Base-by-base conservation (phyloP, 306 rosid genomes). In the Lathyrus oleraceus region DNA sequence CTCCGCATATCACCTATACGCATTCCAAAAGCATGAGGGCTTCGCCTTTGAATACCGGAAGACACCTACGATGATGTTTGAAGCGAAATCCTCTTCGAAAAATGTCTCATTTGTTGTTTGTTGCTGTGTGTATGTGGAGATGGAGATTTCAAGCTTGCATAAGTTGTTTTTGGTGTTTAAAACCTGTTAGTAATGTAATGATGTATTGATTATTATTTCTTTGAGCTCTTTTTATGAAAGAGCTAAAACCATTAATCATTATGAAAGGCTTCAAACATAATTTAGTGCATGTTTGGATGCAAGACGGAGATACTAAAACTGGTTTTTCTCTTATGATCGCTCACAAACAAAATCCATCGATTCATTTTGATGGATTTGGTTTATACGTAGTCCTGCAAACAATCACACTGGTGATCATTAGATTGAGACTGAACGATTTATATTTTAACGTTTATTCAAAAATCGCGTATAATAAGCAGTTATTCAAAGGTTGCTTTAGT, bases 21-120 rank as follows among this genome's bases (percentile, higher is more conserved):
- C 96, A 82, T 48, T 84, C 96, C 74, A 88, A 81, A 75, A 90
- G 83, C 85, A 82, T 90, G 76, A 86, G 91, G 71, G 91, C 85
- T 25, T 86, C 96, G 56, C 93, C 98, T 53, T 74, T 89, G 78
- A 88, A 86, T 56, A 76, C 87, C 1, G 83, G 96, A 42, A 90
- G 81, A 81, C 89, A 90, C 88, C 91, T 53, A 6, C 81, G 87
- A 69, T 74, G 87, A 79, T 69, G 15, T 57, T 44, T 62, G 70
- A 68, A 57, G 73, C 58, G 78, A 19, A 14, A 76, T 38, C 67
- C 52, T 73, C 79, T 63, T 73, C 79, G 62, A 54, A 73, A 69
- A 74, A 57, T 71, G 73, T 81, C 65, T 62, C 67, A 70, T 84
- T 76, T 77, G 81, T 60, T 78, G 23, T 74, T 59, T 53, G 38